Conservation (phyloP, 331 rosid species). For the Pyracantha coccinea region DNA sequence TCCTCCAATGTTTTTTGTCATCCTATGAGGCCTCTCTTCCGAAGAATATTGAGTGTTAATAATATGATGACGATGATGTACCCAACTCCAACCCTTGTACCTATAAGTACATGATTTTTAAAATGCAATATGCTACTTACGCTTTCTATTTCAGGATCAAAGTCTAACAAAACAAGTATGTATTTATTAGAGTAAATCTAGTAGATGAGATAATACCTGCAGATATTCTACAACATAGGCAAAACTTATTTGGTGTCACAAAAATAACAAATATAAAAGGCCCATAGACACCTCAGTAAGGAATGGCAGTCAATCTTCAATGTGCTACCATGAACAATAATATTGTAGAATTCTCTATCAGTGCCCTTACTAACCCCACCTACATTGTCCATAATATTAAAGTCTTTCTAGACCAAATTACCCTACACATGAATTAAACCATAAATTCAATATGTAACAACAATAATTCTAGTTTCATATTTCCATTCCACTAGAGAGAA, state of each 20-base stretch:
- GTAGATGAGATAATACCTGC: too few relatives aligned
- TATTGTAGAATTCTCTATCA: constrained; percentile 21
- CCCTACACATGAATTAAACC: constrained; percentile 31
- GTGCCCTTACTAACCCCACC: constrained; percentile 47
- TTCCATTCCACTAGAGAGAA: background rate
- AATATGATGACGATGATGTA: too few relatives aligned
- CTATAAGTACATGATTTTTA: too few relatives aligned
- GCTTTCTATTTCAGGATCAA: too few relatives aligned
- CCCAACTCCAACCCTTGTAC: too few relatives aligned
- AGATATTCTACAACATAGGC: background rate
- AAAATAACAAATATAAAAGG: too few relatives aligned
- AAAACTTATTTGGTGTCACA: constrained; percentile 54
- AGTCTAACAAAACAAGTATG: too few relatives aligned
- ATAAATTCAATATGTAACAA: background rate
- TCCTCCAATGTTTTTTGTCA: background rate
- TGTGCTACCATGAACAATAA: constrained; percentile 44
- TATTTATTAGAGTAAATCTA: too few relatives aligned
- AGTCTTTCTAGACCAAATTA: constrained; percentile 32
- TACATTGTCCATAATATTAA: constrained; percentile 43
- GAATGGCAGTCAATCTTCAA: constrained; percentile 67
- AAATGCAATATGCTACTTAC: too few relatives aligned
- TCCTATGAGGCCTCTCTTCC: too few relatives aligned
- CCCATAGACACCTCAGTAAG: constrained; percentile 55
- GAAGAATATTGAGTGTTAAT: too few relatives aligned
- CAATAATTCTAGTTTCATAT: background rate